phyloP scores from a whole-genome alignment of 1,284 basidiomycete species.

The Sanghuangporus weigelae region DNA sequence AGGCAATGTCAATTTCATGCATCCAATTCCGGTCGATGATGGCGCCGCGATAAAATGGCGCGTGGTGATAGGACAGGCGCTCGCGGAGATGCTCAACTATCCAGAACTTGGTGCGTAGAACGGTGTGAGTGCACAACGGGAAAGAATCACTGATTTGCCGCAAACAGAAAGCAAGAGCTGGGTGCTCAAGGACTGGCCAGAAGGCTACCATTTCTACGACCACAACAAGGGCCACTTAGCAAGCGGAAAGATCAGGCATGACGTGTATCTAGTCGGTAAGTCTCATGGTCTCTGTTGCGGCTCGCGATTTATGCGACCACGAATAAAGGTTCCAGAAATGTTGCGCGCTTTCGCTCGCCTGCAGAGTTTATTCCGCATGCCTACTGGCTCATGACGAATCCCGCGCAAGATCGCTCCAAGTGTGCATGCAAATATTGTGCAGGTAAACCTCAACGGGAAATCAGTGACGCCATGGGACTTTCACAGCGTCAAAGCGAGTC shows the following conservation, averaged over 20 bases:
- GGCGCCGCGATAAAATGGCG: constrained; percentile 56
- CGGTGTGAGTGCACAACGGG: too few species aligned
- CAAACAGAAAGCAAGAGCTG: constrained; percentile 47
- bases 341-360: constrained; percentile 63
- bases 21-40: constrained; percentile 45
- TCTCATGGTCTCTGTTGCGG: constrained; percentile 23
- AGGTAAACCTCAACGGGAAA: constrained; percentile 59
- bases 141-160: background rate
- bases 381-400: constrained; percentile 65
- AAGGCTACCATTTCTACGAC: constrained; percentile 65
- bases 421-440: constrained; percentile 80
- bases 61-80: constrained; percentile 43
- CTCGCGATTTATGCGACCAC: background rate
- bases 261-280: constrained; percentile 72
- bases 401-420: constrained; percentile 38
- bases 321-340: constrained; percentile 36
- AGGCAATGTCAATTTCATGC: constrained; percentile 67
- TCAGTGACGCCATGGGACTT: constrained; percentile 56
- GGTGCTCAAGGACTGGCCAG: constrained; percentile 59
- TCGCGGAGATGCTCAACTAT: constrained; percentile 38
- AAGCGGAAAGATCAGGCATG: constrained; percentile 49
- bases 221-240: constrained; percentile 58
- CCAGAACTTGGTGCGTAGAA: constrained; percentile 38
- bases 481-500: constrained; percentile 4
- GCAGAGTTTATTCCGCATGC: constrained; percentile 81